phyloP scores from a whole-genome alignment of 2,329 filamentous ascomycete genomes.

The Hysterium pulicare region DNA sequence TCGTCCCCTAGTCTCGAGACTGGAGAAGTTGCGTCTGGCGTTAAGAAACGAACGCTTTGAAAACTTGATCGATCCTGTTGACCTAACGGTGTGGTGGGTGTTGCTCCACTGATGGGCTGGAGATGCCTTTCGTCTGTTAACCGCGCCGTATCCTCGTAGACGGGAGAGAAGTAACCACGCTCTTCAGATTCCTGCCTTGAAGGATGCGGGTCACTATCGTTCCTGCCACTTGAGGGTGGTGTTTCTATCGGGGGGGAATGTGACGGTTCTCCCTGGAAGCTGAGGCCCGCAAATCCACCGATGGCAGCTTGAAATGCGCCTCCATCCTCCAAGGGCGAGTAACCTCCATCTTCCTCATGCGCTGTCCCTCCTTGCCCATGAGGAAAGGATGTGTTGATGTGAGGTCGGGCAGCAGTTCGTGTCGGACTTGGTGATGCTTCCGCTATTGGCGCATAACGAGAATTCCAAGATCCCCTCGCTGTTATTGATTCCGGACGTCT shows the following conservation, averaged over 20 bases:
- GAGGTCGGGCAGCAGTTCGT: constrained; percentile 24
- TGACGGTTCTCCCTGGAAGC: constrained; percentile 41
- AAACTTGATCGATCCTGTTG: constrained; percentile 50
- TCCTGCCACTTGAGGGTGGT: constrained; percentile 39
- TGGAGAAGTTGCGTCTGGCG: constrained; percentile 39
- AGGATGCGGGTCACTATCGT: constrained; percentile 25
- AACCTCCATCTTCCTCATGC: constrained; percentile 35
- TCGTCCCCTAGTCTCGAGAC: constrained; percentile 59
- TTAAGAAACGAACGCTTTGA: constrained; percentile 54
- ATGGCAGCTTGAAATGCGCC: constrained; percentile 50
- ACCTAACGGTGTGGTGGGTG: constrained; percentile 36
- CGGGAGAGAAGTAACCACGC: constrained; percentile 54
- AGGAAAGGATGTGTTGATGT: constrained; percentile 35
- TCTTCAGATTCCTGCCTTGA: constrained; percentile 50
- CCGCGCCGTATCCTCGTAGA: constrained; percentile 57
- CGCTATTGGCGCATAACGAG: constrained; percentile 53
- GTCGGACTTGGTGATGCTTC: constrained; percentile 51
- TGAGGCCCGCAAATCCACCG: constrained; percentile 45
- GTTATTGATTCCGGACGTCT: constrained; percentile 42
- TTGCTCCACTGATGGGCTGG: constrained; percentile 54
- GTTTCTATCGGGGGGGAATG: constrained; percentile 20
- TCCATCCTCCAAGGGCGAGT: constrained; percentile 44
- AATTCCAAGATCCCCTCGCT: constrained; percentile 39
- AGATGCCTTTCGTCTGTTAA: constrained; percentile 56
- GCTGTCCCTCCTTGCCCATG: constrained; percentile 22